Evolutionary conservation across 1,284 basidiomycete genomes (phyloP).

Genomic region (Moniliella sp.): DNA sequence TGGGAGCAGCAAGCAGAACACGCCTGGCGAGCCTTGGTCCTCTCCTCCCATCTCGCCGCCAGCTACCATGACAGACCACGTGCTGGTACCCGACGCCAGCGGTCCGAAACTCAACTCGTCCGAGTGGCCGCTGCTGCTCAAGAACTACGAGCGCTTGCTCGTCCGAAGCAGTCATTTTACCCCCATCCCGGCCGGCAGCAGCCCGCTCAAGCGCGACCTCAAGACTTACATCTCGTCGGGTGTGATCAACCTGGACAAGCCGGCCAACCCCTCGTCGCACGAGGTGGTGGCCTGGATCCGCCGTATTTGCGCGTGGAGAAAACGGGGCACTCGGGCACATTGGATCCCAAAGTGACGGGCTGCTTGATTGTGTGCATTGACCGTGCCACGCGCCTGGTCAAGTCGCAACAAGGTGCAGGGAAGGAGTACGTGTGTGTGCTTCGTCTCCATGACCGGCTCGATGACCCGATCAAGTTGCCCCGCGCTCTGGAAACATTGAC

Average conservation of each 20-base stretch:
- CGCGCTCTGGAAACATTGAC: slow-evolving; percentile 87
- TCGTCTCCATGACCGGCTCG: slow-evolving; percentile 62
- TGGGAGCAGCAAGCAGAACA: neutral
- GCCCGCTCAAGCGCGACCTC: slow-evolving; percentile 80
- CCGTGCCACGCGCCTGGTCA: slow-evolving; percentile 95
- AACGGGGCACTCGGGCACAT: slow-evolving; percentile 88
- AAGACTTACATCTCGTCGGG: slow-evolving; percentile 81
- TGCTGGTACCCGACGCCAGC: slow-evolving; percentile 31
- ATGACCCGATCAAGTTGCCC: slow-evolving; percentile 63
- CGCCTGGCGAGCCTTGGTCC: neutral
- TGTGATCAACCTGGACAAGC: slow-evolving; percentile 97
- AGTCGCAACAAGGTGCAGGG: slow-evolving; percentile 90
- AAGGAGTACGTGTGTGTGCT: slow-evolving; percentile 97
- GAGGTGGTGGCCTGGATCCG: slow-evolving; percentile 98
- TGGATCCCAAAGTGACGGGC: slow-evolving; percentile 96
- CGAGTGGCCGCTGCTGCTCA: slow-evolving; percentile 87
- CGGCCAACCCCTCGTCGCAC: slow-evolving; percentile 98
- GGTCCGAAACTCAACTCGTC: slow-evolving; percentile 51
- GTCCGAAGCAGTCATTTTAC: slow-evolving; percentile 92
- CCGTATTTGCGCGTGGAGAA: slow-evolving; percentile 89
- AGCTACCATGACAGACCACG: slow-evolving; percentile 2
- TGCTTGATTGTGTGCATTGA: slow-evolving; percentile 98
- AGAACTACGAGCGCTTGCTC: slow-evolving; percentile 91
- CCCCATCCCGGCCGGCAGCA: slow-evolving; percentile 74
- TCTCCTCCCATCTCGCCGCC: neutral